These are phyloP conservation scores for Colletotrichum eleusines DNA, from an alignment of 2,329 filamentous ascomycete genomes.

Conservation along the genomic window DNA sequence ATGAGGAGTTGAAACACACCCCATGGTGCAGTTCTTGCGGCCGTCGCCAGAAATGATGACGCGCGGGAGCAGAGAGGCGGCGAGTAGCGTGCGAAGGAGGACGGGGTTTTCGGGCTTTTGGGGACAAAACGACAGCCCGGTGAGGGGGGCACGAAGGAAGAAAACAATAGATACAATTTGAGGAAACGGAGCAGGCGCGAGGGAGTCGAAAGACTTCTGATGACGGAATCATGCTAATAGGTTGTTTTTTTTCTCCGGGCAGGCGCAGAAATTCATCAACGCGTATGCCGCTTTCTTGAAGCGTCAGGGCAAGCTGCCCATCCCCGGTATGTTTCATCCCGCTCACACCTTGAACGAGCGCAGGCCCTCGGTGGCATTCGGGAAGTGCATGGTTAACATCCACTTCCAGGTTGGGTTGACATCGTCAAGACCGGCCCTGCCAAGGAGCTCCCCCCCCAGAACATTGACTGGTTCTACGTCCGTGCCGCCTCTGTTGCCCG, in stretches of 20 bases:
- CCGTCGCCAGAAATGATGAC: background rate
- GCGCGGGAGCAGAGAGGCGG: background rate
- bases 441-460: slow-evolving; percentile 98
- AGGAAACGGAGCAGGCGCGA: slow-evolving; percentile 72
- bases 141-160: background rate
- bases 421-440: slow-evolving; percentile 98
- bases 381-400: slow-evolving; percentile 40
- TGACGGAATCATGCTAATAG: slow-evolving; percentile 80
- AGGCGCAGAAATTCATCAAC: slow-evolving; percentile 91
- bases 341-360: background rate
- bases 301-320: slow-evolving; percentile 92
- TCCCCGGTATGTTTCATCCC: slow-evolving; percentile 76
- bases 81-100: background rate
- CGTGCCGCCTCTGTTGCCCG: slow-evolving; percentile 95
- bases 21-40: slow-evolving; percentile 15
- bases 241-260: slow-evolving; percentile 58
- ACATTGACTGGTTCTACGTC: slow-evolving; percentile 95
- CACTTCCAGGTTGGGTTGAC: slow-evolving; percentile 88
- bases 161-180: slow-evolving; percentile 42
- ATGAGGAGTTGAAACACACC: slow-evolving; percentile 44
- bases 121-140: slow-evolving; percentile 7
- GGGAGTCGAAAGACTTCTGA: slow-evolving; percentile 80
- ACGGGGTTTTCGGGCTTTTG: background rate
- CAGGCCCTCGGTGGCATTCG: background rate
- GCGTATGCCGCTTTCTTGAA: slow-evolving; percentile 91